Conservation (phyloP, 768 basidiomycete genomes). For the Rossbeevera mucosa region DNA sequence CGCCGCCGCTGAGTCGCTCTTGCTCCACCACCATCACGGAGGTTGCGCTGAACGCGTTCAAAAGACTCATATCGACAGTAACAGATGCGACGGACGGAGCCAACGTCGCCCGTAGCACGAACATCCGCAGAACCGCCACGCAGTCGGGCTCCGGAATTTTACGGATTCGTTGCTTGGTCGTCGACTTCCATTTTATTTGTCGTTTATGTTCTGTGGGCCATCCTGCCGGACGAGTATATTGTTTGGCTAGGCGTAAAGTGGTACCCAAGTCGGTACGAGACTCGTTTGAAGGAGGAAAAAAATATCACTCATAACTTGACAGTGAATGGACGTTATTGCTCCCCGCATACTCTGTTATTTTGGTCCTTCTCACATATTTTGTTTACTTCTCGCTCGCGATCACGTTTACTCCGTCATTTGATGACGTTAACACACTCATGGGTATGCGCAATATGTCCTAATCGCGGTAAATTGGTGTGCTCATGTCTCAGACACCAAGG, state of each 20-base stretch:
- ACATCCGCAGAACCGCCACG: slow-evolving; percentile 38
- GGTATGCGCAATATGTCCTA: slow-evolving; percentile 41
- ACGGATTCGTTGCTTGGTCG: slow-evolving; percentile 87
- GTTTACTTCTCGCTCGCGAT: slow-evolving; percentile 74
- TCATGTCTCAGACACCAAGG: slow-evolving; percentile 48
- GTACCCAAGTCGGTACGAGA: slow-evolving; percentile 79
- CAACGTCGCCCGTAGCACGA: slow-evolving; percentile 43
- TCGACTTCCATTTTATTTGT: slow-evolving; percentile 68
- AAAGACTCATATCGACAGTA: background rate
- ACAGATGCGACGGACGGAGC: slow-evolving; percentile 19
- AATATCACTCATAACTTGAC: slow-evolving; percentile 1
- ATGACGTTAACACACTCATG: slow-evolving; percentile 60
- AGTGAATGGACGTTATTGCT: slow-evolving; percentile 86
- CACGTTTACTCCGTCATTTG: slow-evolving; percentile 63
- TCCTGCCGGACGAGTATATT: slow-evolving; percentile 71
- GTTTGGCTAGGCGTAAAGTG: slow-evolving; percentile 64
- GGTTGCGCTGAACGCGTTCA: slow-evolving; percentile 14
- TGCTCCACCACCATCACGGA: slow-evolving; percentile 15
- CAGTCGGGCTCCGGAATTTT: slow-evolving; percentile 78
- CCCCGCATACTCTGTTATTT: slow-evolving; percentile 70
- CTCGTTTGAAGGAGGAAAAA: background rate
- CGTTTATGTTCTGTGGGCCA: slow-evolving; percentile 74
- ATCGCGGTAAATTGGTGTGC: slow-evolving; percentile 7
- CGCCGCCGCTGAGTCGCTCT: slow-evolving; percentile 2
- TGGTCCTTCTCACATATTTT: slow-evolving; percentile 71